Conservation (phyloP, 352 stramenopile genomes). For the Phytophthora vignae region DNA sequence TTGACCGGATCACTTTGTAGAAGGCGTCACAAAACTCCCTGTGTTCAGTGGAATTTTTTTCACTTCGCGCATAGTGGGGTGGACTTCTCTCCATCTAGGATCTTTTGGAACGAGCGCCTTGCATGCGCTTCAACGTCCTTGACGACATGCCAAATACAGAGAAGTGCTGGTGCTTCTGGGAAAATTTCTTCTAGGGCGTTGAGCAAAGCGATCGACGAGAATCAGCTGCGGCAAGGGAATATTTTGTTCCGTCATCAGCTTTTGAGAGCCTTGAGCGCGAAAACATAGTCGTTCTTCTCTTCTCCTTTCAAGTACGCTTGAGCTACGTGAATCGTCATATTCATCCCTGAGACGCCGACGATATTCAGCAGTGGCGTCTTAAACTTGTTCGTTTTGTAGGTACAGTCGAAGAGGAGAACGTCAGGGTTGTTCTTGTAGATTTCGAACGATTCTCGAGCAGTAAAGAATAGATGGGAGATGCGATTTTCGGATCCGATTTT, state of each 20-base stretch:
- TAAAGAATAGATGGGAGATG: not conserved
- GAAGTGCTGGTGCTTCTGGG: not conserved
- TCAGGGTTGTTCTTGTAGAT: not conserved
- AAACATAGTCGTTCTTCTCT: not conserved
- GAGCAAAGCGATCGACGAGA: not conserved
- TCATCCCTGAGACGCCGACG: slow-evolving; percentile 14
- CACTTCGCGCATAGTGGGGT: not conserved
- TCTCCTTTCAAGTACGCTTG: slow-evolving; percentile 23
- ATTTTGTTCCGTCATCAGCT: not conserved
- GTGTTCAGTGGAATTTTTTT: not conserved
- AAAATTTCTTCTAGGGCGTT: not conserved
- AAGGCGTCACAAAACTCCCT: slow-evolving; percentile 16
- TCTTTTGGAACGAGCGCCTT: not conserved
- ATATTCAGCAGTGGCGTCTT: slow-evolving; percentile 30
- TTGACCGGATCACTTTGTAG: not conserved
- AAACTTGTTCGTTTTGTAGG: slow-evolving; percentile 28
- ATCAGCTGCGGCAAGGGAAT: not conserved
- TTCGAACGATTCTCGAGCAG: not conserved
- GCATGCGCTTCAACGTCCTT: not conserved
- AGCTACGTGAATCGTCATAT: slow-evolving; percentile 30
- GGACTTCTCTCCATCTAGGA: not conserved
- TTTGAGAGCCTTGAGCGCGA: not conserved
- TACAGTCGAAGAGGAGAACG: slow-evolving; percentile 11
- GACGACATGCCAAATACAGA: not conserved
- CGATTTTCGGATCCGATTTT: not conserved